These are phyloP conservation scores for Kwoniella newhampshirensis DNA, from an alignment of 768 basidiomycete genomes.

Conservation along the genomic window DNA sequence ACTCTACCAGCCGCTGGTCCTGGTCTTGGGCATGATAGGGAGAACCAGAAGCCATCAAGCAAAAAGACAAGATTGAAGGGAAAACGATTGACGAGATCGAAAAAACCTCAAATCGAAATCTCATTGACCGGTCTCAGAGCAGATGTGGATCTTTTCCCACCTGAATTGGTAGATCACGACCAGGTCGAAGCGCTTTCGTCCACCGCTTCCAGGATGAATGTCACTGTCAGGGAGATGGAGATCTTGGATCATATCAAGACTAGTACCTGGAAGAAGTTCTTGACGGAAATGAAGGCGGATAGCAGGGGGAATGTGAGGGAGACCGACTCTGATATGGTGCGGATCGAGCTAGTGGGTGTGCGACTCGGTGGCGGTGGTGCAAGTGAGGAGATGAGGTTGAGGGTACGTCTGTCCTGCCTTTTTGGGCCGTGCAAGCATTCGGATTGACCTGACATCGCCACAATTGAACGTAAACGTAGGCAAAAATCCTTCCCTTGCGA, in stretches of 20 bases:
- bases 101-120: constrained; percentile 79
- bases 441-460: not conserved
- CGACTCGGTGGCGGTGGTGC: constrained; percentile 62
- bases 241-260: constrained; percentile 97
- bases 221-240: constrained; percentile 71
- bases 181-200: not conserved
- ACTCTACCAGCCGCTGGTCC: constrained; percentile 59
- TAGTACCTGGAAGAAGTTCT: constrained; percentile 96
- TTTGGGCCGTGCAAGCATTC: not conserved
- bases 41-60: not conserved
- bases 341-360: constrained; percentile 73
- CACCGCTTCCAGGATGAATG: constrained; percentile 66
- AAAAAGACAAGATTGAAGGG: constrained; percentile 29
- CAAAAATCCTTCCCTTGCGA: constrained; percentile 83
- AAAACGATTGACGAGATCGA: constrained; percentile 57
- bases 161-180: constrained; percentile 52
- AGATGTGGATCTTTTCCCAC: constrained; percentile 58
- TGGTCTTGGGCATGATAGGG: not conserved
- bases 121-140: constrained; percentile 64
- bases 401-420: constrained; percentile 58
- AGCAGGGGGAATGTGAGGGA: constrained; percentile 84
- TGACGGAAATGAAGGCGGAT: constrained; percentile 80
- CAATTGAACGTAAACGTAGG: constrained; percentile 62
- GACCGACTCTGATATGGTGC: constrained; percentile 91
- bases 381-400: constrained; percentile 72